These are phyloP conservation scores for Ceratobasidium theobromae DNA, from an alignment of 1,284 basidiomycete species.

Conservation along the genomic window DNA sequence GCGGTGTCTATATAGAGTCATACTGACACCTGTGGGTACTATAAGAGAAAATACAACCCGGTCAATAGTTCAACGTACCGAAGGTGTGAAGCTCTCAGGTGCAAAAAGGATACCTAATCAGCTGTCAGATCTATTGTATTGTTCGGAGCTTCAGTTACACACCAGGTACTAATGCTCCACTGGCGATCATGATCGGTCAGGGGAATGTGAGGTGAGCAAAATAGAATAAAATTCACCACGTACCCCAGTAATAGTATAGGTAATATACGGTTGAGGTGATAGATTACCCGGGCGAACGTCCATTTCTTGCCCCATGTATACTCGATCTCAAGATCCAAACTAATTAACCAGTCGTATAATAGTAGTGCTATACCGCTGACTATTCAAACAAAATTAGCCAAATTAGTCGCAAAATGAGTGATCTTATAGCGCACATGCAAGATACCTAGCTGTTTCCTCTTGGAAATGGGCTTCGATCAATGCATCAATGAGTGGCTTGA, in stretches of 20 bases:
- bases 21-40: neutral
- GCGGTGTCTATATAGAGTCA: neutral
- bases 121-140: neutral
- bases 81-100: neutral
- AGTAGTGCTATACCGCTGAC: neutral
- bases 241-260: conserved; percentile 4
- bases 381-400: neutral
- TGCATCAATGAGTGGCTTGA: no score
- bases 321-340: neutral
- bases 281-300: neutral
- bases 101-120: neutral
- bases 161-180: neutral
- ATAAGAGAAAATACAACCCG: neutral
- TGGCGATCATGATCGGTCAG: neutral
- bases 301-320: neutral
- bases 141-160: neutral
- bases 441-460: neutral
- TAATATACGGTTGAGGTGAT: conserved; percentile 11
- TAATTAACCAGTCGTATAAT: conserved; percentile 1
- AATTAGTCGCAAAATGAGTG: neutral
- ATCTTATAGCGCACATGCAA: neutral
- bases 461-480: no score
- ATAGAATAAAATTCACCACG: neutral
- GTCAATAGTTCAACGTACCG: neutral
- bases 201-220: neutral